phyloP scores from a whole-genome alignment of 2,329 filamentous ascomycete species.

The Fusarium palustre region DNA sequence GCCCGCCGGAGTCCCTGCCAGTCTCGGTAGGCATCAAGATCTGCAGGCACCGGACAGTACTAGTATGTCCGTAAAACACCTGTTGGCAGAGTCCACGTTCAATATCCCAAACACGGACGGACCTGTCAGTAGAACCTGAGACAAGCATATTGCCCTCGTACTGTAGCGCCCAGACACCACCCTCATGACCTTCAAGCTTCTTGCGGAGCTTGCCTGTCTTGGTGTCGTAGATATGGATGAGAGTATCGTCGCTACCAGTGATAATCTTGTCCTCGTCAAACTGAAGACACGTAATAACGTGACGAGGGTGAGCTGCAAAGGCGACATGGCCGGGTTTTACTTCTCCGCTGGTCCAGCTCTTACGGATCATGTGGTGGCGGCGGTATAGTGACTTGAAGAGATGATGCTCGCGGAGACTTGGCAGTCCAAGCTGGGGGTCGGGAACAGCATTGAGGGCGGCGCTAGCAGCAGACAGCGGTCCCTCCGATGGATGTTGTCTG shows the following conservation, averaged over 20 bases:
- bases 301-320: constrained; percentile 94
- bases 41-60: constrained; percentile 94
- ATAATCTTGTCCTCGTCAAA: constrained; percentile 99
- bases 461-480: constrained; percentile 86
- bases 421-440: constrained; percentile 81
- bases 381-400: constrained; percentile 97
- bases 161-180: constrained; percentile 96
- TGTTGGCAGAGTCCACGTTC: constrained; percentile 92
- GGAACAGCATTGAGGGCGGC: constrained; percentile 86
- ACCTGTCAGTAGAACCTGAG: constrained; percentile 94
- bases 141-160: constrained; percentile 96
- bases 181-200: constrained; percentile 92
- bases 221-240: constrained; percentile 98
- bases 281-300: constrained; percentile 97
- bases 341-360: constrained; percentile 90
- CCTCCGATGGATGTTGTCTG: constrained; percentile 74
- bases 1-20: constrained; percentile 76
- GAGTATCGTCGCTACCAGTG: constrained; percentile 95
- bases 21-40: constrained; percentile 89
- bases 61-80: constrained; percentile 97
- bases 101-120: constrained; percentile 99
- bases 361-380: constrained; percentile 88
- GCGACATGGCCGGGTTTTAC: constrained; percentile 91
- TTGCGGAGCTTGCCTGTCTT: constrained; percentile 88
- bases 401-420: constrained; percentile 84